Evolutionary conservation across 2,329 filamentous ascomycete species (phyloP).

Genomic region (Botrytis cinerea): DNA sequence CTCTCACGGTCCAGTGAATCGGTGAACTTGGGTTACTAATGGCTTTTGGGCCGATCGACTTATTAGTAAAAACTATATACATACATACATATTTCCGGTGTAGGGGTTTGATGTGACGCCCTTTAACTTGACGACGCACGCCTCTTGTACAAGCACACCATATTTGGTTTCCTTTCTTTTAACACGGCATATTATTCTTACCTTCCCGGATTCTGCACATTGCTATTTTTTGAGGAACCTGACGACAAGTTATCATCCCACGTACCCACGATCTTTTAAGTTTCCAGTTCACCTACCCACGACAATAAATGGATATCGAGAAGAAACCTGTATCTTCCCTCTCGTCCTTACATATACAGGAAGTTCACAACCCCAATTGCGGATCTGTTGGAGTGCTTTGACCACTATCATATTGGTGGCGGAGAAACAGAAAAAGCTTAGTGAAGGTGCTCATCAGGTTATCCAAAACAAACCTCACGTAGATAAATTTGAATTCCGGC

Average conservation of each 20-base stretch:
- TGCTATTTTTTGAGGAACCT: background rate
- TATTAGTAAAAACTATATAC: slow-evolving; percentile 14
- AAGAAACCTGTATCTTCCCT: background rate
- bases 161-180: slow-evolving; percentile 11
- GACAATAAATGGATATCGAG: slow-evolving; percentile 16
- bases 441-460: background rate
- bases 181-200: slow-evolving; percentile 6
- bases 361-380: background rate
- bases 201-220: background rate
- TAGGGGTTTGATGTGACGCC: slow-evolving; percentile 24
- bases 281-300: background rate
- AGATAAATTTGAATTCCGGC: background rate
- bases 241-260: slow-evolving; percentile 5
- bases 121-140: slow-evolving; percentile 24
- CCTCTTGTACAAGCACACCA: slow-evolving; percentile 23
- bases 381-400: background rate
- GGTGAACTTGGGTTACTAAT: slow-evolving; percentile 9
- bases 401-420: slow-evolving; percentile 1
- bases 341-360: background rate
- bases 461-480: background rate
- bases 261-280: background rate
- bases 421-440: background rate
- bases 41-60: background rate
- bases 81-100: slow-evolving; percentile 11
- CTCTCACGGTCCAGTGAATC: slow-evolving; percentile 4